Base-by-base conservation (phyloP, 352 stramenopile genomes). In the Globisporangium radiosum region DNA sequence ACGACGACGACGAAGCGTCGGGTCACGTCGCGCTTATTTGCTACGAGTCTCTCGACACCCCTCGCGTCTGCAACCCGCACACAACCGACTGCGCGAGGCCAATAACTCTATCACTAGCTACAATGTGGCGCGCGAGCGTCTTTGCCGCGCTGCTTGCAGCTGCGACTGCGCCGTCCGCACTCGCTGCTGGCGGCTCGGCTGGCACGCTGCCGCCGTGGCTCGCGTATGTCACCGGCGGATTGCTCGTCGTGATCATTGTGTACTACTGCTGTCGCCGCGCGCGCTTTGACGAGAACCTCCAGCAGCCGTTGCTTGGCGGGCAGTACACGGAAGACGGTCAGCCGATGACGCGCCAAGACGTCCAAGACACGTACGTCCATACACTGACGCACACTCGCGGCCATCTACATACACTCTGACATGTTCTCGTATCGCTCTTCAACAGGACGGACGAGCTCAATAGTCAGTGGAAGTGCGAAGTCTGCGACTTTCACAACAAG, bases 401-500 rank as follows among this genome's bases (percentile, higher is more conserved):
- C 13, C 25, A 3, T 17, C 7, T 15, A 13, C 7, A 14, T 8
- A 8, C 40, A 44, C 40, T 44, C 40, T 44, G 40, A 44, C 40
- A 44, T 33, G 25, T 33, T 25, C 8, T 13, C 47, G 17, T 17
- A 47, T 56, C 17, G 39, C 19, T 39, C 19, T 33, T 3, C 4
- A 42, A 25, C 68, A 77, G 70, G 0, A 84, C 74, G 47, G 85
- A 94, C 62, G 85, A 94, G 55, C 70, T 94, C 7, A 83, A 75
- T 47, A 84, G 70, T 6, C 82, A 94, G 62, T 94, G 85, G 85
- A 88, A 92, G 63, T 94, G 85, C 66, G 82, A 92, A 52, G 85
- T 94, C 7, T 94, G 85, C 61, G 85, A 94, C 68, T 94, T 94
- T 64, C 79, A 92, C 69, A 94, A 94, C 72, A 94, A 94, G 64